phyloP scores from a whole-genome alignment of 352 stramenopile genomes.

The Phytopythium montanum region DNA sequence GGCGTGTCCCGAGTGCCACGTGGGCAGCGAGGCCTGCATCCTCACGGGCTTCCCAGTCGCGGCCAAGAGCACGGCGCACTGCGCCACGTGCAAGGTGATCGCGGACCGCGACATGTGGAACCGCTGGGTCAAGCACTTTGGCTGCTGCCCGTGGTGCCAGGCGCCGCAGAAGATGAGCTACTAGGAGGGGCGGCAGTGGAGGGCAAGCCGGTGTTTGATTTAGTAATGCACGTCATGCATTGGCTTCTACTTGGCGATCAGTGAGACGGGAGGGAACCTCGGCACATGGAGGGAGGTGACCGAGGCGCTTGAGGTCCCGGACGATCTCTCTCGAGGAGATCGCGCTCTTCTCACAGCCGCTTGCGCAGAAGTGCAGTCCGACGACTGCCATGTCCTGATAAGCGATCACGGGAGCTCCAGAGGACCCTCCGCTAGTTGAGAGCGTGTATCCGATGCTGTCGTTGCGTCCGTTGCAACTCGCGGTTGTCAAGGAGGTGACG shows the following conservation, averaged over 20 bases:
- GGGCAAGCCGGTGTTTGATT: neutral
- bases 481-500: slow-evolving; percentile 20
- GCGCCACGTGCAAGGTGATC: slow-evolving; percentile 85
- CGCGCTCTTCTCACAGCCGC: slow-evolving; percentile 36
- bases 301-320: slow-evolving; percentile 12
- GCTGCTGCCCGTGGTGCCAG: slow-evolving; percentile 74
- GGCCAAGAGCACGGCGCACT: slow-evolving; percentile 86
- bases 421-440: slow-evolving; percentile 45
- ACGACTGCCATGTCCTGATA: slow-evolving; percentile 33
- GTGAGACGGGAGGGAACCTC: neutral
- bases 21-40: slow-evolving; percentile 79
- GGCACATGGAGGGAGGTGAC: slow-evolving; percentile 19
- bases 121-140: slow-evolving; percentile 88
- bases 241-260: neutral
- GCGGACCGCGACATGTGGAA: slow-evolving; percentile 86
- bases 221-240: neutral
- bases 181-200: slow-evolving; percentile 16
- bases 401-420: slow-evolving; percentile 42
- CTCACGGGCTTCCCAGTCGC: slow-evolving; percentile 90
- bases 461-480: slow-evolving; percentile 26
- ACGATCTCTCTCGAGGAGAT: slow-evolving; percentile 33
- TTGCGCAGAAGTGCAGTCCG: slow-evolving; percentile 48
- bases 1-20: slow-evolving; percentile 77
- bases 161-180: slow-evolving; percentile 87
- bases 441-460: slow-evolving; percentile 43